phyloP scores from a whole-genome alignment of 1,139 yeast genomes.

The Yamadazyma jaroonii region DNA sequence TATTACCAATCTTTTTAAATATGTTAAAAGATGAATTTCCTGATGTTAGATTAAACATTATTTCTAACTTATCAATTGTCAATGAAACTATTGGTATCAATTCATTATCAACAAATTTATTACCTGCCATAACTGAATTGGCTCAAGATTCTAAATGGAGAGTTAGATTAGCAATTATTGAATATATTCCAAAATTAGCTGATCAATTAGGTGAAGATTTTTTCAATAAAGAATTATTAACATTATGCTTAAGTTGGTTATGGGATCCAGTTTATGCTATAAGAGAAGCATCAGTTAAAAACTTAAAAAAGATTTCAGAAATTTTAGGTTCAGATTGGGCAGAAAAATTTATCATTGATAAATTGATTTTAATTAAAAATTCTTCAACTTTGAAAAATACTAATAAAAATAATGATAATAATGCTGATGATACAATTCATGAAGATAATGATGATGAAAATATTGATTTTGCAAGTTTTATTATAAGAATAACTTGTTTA shows the following conservation, averaged over 20 bases:
- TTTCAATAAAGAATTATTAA: slow-evolving; percentile 87
- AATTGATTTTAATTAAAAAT: slow-evolving; percentile 45
- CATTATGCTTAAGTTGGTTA: slow-evolving; percentile 91
- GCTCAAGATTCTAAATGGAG: slow-evolving; percentile 99
- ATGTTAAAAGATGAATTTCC: slow-evolving; percentile 98
- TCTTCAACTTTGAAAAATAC: slow-evolving; percentile 11
- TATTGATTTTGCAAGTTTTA: slow-evolving; percentile 63
- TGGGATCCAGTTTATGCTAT: slow-evolving; percentile 98
- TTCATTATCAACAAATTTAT: slow-evolving; percentile 75
- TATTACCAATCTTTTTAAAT: slow-evolving; percentile 83
- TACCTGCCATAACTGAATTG: slow-evolving; percentile 94
- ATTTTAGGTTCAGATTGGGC: slow-evolving; percentile 97
- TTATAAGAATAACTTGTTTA: slow-evolving; percentile 87
- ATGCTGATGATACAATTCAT: slow-evolving; percentile 17
- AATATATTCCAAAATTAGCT: slow-evolving; percentile 94
- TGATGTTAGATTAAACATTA: slow-evolving; percentile 91
- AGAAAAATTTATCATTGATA: slow-evolving; percentile 73
- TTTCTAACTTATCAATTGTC: slow-evolving; percentile 85
- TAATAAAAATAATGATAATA: slow-evolving; percentile 13
- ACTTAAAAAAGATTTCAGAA: slow-evolving; percentile 72
- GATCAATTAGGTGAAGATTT: slow-evolving; percentile 91
- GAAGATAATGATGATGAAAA: slow-evolving; percentile 27
- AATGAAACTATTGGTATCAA: slow-evolving; percentile 94
- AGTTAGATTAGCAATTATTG: slow-evolving; percentile 94
- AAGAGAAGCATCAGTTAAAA: slow-evolving; percentile 92